Evolutionary conservation across 805 yeast species (phyloP).

Genomic region (Lachancea lanzarotensis): DNA sequence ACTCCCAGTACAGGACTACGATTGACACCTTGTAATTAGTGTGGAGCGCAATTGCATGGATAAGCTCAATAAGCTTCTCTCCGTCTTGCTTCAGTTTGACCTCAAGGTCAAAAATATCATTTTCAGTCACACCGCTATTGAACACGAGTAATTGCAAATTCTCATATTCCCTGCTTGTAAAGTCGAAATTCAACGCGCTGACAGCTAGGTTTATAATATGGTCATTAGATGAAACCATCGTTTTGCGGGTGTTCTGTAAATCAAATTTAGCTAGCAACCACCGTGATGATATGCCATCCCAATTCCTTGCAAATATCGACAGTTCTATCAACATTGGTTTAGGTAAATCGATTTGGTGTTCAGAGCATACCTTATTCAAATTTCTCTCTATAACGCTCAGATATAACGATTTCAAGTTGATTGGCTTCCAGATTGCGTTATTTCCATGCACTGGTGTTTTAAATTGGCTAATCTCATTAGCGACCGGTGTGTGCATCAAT

Average conservation of each 20-base stretch:
- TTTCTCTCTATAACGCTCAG: slow-evolving; percentile 16
- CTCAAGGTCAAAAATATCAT: slow-evolving; percentile 30
- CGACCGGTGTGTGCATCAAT: slow-evolving; percentile 19
- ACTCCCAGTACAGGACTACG: slow-evolving; percentile 36
- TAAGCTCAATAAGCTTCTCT: slow-evolving; percentile 31
- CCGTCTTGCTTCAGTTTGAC: slow-evolving; percentile 31
- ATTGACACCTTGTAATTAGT: slow-evolving; percentile 32
- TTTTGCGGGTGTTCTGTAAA: slow-evolving; percentile 3
- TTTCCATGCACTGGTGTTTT: slow-evolving; percentile 32
- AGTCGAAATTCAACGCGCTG: slow-evolving; percentile 18
- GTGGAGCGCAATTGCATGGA: slow-evolving; percentile 32
- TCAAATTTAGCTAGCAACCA: slow-evolving; percentile 34
- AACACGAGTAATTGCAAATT: slow-evolving; percentile 33
- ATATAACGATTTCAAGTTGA: slow-evolving; percentile 35
- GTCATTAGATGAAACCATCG: neutral
- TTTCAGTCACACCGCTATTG: slow-evolving; percentile 34
- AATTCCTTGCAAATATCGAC: slow-evolving; percentile 21
- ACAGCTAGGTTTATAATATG: slow-evolving; percentile 14
- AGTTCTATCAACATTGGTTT: slow-evolving; percentile 11
- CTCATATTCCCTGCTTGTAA: slow-evolving; percentile 22
- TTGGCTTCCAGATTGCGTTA: slow-evolving; percentile 42
- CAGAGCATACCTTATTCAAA: neutral
- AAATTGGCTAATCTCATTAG: slow-evolving; percentile 28
- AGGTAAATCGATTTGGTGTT: neutral
- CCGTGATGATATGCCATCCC: slow-evolving; percentile 28